A percentile compares a stretch with the other conserved stretches of the same genome.
phyloP scores from a whole-genome alignment of 805 yeast species.

The Zygotorulaspora danielsina region DNA sequence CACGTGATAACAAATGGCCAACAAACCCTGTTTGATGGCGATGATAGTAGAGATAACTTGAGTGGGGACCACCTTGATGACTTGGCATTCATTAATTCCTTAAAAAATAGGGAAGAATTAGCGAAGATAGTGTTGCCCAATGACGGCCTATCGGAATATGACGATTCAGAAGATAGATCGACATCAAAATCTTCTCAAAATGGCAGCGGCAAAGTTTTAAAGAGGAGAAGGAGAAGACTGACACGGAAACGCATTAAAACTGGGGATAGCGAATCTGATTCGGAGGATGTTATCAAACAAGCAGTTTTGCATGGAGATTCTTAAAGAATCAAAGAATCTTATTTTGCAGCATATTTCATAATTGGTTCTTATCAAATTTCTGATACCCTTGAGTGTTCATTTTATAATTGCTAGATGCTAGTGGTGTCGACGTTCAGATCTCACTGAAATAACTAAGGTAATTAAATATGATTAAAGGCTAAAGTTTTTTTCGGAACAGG shows the following conservation, averaged over 20 bases:
- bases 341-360: too few relatives aligned
- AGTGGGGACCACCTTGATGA: constrained; percentile 17
- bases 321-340: too few relatives aligned
- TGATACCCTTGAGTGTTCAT: too few relatives aligned
- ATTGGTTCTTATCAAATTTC: too few relatives aligned
- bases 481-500: too few relatives aligned
- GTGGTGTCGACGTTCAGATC: too few relatives aligned
- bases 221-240: constrained; percentile 18
- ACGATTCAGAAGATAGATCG: constrained; percentile 8
- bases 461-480: too few relatives aligned
- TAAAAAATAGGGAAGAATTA: constrained; percentile 16
- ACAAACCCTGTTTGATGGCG: constrained; percentile 20
- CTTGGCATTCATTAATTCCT: constrained; percentile 17
- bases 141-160: constrained; percentile 18
- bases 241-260: constrained; percentile 23
- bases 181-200: background rate
- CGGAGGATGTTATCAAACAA: background rate
- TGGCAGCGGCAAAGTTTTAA: background rate
- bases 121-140: constrained; percentile 19
- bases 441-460: too few relatives aligned
- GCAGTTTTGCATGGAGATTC: too few relatives aligned
- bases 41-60: constrained; percentile 15
- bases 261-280: constrained; percentile 17
- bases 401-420: too few relatives aligned
- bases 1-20: constrained; percentile 23